Base-by-base conservation (phyloP, 768 basidiomycete species). In the Podaxis sp. region DNA sequence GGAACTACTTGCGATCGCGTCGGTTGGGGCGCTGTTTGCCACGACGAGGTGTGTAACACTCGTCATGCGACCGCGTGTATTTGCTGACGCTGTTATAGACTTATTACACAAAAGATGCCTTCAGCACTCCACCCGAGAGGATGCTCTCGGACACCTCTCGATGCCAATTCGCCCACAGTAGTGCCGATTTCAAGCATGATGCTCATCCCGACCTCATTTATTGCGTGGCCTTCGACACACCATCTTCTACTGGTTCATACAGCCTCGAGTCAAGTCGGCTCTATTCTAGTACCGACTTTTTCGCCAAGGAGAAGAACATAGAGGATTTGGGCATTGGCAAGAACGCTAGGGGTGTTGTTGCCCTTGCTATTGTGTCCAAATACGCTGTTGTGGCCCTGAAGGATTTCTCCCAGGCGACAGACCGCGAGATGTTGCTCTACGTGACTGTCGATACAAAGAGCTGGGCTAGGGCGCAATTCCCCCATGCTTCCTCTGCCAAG, bases 401-500 rank as follows among this genome's bases (percentile, higher is more conserved):
- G 74, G 93, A 93, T 64, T 64, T 87, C 17, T 75, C 79, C 2
- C 72, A 81, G 3, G 78, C 76, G 4, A 83, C 75, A 40, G 75
- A 80, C 4, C 88, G 87, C 15, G 88, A 94, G 66, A 91, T 93
- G 89, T 72, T 88, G 51, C 79, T 98, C 9, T 98, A 94, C 69
- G 94, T 97, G 40, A 85, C 91, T 0, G 81, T 92, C 3, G 92
- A 98, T 72, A 88, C 91, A 6, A 81, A 84, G 68, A 82, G 79
- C 1, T 99, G 95, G 95, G 89, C 90, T 2, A 87, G 89, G 67
- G 94, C 93, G 1, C 86, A 87, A 63, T 98, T 99, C 80, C 97
- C 97, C 2, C 97, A 97, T 70, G 89, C 91, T 2, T 50, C 25
- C 0, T 86, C 85, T 2, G 88, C 90, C 1, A 81, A 82, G 38